Conservation (phyloP, 163 green algal genomes). For the Chlamydomonas reinhardtii region DNA sequence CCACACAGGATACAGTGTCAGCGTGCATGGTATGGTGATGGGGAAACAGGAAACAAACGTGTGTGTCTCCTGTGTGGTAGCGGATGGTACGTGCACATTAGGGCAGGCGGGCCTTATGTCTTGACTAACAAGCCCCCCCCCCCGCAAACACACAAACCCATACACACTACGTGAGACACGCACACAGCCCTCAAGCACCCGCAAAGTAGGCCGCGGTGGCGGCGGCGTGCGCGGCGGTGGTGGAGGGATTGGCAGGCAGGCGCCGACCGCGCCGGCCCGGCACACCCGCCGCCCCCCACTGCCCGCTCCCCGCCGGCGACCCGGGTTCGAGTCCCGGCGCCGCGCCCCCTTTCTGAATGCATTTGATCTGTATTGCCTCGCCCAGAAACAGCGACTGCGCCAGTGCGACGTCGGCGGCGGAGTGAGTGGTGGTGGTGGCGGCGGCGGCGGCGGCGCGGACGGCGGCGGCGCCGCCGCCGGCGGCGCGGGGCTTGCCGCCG, state of each 20-base stretch:
- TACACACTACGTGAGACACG: too few species aligned
- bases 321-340: slow-evolving; percentile 12
- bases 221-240: not conserved
- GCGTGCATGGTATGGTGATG: too few species aligned
- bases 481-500: slow-evolving; percentile 1
- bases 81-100: too few species aligned
- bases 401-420: not conserved
- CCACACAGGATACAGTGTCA: too few species aligned
- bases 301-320: not conserved
- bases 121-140: too few species aligned
- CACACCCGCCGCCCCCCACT: slow-evolving; percentile 10
- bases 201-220: slow-evolving; percentile 39
- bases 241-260: not conserved
- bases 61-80: too few species aligned
- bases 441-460: slow-evolving; percentile 17
- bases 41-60: too few species aligned
- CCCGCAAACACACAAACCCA: too few species aligned
- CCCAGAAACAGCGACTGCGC: not conserved
- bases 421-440: not conserved
- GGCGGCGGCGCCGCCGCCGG: slow-evolving; percentile 26
- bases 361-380: slow-evolving; percentile 2
- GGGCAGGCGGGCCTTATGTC: too few species aligned
- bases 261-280: slow-evolving; percentile 31
- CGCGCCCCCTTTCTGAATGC: slow-evolving; percentile 1
- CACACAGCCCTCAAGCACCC: not conserved